phyloP scores from a whole-genome alignment of 164 flowering plant species.

The Vitis cinerea region DNA sequence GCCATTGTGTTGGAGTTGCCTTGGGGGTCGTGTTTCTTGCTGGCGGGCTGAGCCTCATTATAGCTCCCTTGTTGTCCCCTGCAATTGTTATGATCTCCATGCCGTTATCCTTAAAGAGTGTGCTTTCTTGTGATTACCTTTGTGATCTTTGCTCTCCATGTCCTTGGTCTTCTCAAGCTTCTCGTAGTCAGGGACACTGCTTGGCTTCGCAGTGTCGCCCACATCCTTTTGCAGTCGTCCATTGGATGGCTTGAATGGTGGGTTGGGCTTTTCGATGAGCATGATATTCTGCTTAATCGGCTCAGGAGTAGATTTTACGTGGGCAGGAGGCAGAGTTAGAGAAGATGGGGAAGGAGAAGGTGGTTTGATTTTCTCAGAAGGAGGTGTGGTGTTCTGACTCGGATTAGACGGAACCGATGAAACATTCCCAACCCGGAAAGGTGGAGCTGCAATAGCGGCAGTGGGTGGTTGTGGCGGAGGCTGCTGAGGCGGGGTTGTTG shows the following conservation, averaged over 20 bases:
- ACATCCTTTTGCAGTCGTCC: slow-evolving; percentile 5
- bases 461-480: slow-evolving; percentile 14
- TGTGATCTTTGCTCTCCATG: background rate
- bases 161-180: slow-evolving; percentile 6
- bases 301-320: slow-evolving; percentile 19
- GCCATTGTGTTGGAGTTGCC: background rate
- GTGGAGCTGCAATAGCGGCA: slow-evolving; percentile 5
- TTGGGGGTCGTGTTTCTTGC: slow-evolving; percentile 9
- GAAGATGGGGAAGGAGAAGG: slow-evolving; percentile 50
- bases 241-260: background rate
- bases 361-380: background rate
- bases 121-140: slow-evolving; percentile 21
- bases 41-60: slow-evolving; percentile 60
- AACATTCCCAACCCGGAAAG: background rate
- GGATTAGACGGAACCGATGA: background rate
- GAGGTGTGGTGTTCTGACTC: background rate
- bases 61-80: slow-evolving; percentile 85
- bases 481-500: background rate
- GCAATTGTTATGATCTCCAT: slow-evolving; percentile 60
- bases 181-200: background rate
- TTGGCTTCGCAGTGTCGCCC: slow-evolving; percentile 6
- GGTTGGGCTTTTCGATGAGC: slow-evolving; percentile 23
- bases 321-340: slow-evolving; percentile 45
- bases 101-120: slow-evolving; percentile 23
- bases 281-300: slow-evolving; percentile 44